Evolutionary conservation across 768 basidiomycete genomes (phyloP), one percentile per base, ranked within the genome.

Genomic region (Chlorophyllum brunneum): DNA sequence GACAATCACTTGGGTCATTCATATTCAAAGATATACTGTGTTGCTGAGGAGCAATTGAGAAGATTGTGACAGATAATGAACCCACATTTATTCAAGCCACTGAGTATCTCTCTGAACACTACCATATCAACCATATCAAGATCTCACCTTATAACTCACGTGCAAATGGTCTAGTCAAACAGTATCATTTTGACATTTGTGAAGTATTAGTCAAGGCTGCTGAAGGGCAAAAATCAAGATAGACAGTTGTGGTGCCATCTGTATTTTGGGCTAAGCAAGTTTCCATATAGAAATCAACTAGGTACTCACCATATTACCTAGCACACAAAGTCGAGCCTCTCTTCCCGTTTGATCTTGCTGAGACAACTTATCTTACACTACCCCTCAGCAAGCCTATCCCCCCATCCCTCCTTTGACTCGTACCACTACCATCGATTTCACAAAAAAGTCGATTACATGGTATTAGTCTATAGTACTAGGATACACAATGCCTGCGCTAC

Each of bases 141-240:
- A 77, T 77, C 15, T 71, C 67, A 6, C 59, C 65, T 0, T 77
- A 76, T 56, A 76, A 76, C 54, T 75, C 70, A 0, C 58, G 58
- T 1, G 70, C 69, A 0, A 73, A 76, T 18, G 67, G 73, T 0
- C 54, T 67, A 1, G 61, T 74, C 2, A 70, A 77, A 38, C 42
- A 57, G 18, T 6, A 41, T 24, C 70, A 70, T 48, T 62, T 37
- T 13, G 57, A 61, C 43, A 59, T 72, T 0, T 54, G 66, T 0
- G 62, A 70, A 49, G 43, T 62, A 0, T 33, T 72, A 0, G 54
- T 70, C 11, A 72, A 72, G 39, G 60, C 64, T 4, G 61, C 60
- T 20, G 59, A 64, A 0, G 65, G 66, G 0, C 54, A 70, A 34
- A 54, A 63, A n/a, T 33, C 54, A 0, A 61, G 65, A 34, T 78